Conservation (phyloP, 2,329 filamentous ascomycete species). For the Alternaria tenuissima region DNA sequence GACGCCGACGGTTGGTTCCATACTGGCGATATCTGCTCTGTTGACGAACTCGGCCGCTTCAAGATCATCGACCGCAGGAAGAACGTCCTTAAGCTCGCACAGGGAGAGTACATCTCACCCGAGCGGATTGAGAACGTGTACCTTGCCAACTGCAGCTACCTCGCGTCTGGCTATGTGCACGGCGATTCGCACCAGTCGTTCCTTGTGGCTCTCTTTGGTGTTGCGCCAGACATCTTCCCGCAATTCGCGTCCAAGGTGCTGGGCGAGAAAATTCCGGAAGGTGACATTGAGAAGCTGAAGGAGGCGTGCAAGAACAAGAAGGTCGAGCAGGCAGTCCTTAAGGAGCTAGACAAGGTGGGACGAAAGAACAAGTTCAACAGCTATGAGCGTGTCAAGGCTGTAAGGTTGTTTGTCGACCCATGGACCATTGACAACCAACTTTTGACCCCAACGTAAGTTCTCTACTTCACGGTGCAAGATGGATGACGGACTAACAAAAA, state of each 20-base stretch:
- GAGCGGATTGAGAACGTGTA: conserved; percentile 97
- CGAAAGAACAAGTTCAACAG: conserved; percentile 89
- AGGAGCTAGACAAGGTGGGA: conserved; percentile 79
- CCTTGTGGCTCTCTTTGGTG: conserved; percentile 85
- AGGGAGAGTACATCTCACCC: conserved; percentile 97
- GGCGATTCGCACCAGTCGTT: conserved; percentile 84
- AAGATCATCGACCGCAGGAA: conserved; percentile 96
- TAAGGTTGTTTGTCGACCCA: conserved; percentile 81
- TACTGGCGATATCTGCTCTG: conserved; percentile 87
- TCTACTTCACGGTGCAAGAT: neutral
- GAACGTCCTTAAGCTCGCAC: conserved; percentile 98
- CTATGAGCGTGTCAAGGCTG: conserved; percentile 82
- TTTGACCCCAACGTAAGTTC: conserved; percentile 82
- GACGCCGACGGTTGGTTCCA: conserved; percentile 96
- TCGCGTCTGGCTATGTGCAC: conserved; percentile 87
- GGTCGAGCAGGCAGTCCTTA: conserved; percentile 77
- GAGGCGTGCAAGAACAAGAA: conserved; percentile 72
- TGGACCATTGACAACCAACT: conserved; percentile 94
- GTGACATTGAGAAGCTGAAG: conserved; percentile 72
- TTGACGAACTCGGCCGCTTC: conserved; percentile 87
- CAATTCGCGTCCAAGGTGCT: conserved; percentile 80
- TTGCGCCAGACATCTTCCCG: conserved; percentile 86
- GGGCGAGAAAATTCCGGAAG: conserved; percentile 68
- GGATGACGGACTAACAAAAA: conserved; percentile 21
- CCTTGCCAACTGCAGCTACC: conserved; percentile 78